These are phyloP conservation scores for Blumeria hordei DNA, from an alignment of 2,329 filamentous ascomycete genomes.

Conservation along the genomic window DNA sequence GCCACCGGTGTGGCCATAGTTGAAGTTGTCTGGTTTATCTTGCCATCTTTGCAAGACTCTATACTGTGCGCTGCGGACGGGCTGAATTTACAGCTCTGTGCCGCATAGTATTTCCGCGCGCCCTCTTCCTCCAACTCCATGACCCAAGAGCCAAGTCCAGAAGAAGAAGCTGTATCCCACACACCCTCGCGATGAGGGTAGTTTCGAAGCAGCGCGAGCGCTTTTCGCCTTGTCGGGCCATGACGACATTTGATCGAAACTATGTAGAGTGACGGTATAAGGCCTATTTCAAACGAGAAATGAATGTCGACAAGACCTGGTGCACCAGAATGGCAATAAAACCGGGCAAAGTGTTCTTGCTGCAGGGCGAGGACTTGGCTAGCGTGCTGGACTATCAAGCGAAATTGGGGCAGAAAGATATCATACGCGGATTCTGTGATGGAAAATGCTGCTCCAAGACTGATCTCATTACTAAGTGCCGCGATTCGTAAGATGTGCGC, in stretches of 20 bases:
- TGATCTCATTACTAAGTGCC: constrained; percentile 4
- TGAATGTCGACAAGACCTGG: constrained; percentile 1
- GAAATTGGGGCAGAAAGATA: constrained; percentile 5
- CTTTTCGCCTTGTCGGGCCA: constrained; percentile 27
- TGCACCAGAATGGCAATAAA: not conserved
- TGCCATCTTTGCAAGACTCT: not conserved
- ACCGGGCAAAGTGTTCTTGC: not conserved
- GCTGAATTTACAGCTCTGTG: too few species aligned
- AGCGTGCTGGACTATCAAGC: constrained; percentile 3
- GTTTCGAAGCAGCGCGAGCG: constrained; percentile 32
- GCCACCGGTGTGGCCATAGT: not conserved
- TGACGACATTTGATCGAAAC: constrained; percentile 40
- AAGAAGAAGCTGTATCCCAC: constrained; percentile 25
- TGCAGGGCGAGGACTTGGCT: constrained; percentile 3
- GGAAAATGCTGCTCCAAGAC: constrained; percentile 5
- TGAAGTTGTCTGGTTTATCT: not conserved
- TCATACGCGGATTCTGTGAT: constrained; percentile 6
- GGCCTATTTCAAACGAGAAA: constrained; percentile 37
- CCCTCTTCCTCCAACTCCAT: constrained; percentile 7
- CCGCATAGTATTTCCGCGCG: constrained; percentile 1
- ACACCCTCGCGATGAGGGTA: constrained; percentile 39
- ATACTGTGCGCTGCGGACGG: not conserved
- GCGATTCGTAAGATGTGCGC: constrained; percentile 5
- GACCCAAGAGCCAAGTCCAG: constrained; percentile 6
- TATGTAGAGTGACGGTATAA: constrained; percentile 37